These are phyloP conservation scores for Panicum miliaceum DNA, from an alignment of 176 grass and related monocot genomes.

Conservation along the genomic window DNA sequence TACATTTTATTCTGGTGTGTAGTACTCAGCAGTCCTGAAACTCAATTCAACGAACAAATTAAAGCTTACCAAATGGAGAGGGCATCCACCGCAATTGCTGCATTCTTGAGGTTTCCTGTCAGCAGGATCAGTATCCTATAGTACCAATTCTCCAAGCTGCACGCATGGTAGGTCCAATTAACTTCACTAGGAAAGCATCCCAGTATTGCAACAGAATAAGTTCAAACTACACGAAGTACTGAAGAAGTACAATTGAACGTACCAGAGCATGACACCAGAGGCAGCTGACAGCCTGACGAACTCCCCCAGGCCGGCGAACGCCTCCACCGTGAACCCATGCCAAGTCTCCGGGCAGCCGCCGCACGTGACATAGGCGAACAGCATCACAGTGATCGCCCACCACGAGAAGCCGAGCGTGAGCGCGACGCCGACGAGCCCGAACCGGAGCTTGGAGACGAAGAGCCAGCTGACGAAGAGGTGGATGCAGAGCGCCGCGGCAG, in stretches of 20 bases:
- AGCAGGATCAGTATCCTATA: conserved; percentile 76
- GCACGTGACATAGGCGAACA: conserved; percentile 50
- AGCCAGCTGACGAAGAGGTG: background rate
- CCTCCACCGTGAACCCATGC: conserved; percentile 79
- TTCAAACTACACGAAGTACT: background rate
- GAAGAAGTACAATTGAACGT: background rate
- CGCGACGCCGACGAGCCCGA: background rate
- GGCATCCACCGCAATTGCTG: conserved; percentile 74
- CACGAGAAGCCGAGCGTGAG: background rate
- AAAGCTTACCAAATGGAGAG: conserved; percentile 70
- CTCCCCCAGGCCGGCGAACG: conserved; percentile 64
- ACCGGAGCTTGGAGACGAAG: background rate
- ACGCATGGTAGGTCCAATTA: background rate
- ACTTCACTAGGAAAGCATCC: background rate
- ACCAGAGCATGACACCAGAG: conserved; percentile 84
- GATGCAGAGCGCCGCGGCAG: background rate
- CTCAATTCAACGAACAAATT: background rate
- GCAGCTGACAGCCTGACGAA: conserved; percentile 73
- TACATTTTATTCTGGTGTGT: no score
- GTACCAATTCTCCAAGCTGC: conserved; percentile 75
- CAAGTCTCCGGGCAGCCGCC: conserved; percentile 77
- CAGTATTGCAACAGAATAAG: background rate
- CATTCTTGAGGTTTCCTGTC: conserved; percentile 72
- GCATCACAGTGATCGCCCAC: background rate
- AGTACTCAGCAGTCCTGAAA: background rate